Base-by-base conservation (phyloP, 345 rosid genomes). In the Tarenaya hassleriana region DNA sequence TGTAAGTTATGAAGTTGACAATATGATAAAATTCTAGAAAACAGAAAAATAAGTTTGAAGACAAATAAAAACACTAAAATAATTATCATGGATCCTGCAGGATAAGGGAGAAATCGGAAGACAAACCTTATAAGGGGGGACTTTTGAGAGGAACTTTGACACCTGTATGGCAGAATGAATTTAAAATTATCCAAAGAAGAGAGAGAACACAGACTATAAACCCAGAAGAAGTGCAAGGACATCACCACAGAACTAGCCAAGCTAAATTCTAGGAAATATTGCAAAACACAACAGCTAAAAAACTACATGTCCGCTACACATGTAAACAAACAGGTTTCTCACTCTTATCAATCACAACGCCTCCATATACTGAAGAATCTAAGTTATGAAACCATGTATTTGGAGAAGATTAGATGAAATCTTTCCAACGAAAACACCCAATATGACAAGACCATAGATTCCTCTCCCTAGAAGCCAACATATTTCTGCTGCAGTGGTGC, bases 81-180 rank as follows among this genome's bases (percentile, higher is more conserved):
- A 34, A 50, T 34, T 34, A 38, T 37, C 11, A 13, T 10, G 41
- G 3, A 8, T 37, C 11, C 15, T 8, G 8, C 8, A 37, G 41
- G 15, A 37, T 37, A 16, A 18, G 3, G 13, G 47, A 42, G 13
- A n/a, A 18, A 42, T 5, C 7, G 12, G 20, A 42, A 12, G 35
- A 56, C 60, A 41, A 48, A 64, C 94, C 94, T 91, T 91, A 58
- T 91, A 53, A 52, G 70, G 70, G 41, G 70, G 70, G 53, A 66
- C 70, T 66, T 66, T 66, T 44, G 70, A 60, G 35, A 66, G 70
- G 42, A 66, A 66, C 45, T 66, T 66, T 15, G 70, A 15, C 40
- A 66, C 41, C 70, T 66, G 51, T 12, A 66, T 12, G 43, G 33
- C 51, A n/a, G n/a, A 32, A 21, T 18, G 33, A 13, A 42, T 41